These are phyloP conservation scores for Fusarium miscanthi DNA, from an alignment of 2,329 filamentous ascomycete genomes.

Conservation along the genomic window DNA sequence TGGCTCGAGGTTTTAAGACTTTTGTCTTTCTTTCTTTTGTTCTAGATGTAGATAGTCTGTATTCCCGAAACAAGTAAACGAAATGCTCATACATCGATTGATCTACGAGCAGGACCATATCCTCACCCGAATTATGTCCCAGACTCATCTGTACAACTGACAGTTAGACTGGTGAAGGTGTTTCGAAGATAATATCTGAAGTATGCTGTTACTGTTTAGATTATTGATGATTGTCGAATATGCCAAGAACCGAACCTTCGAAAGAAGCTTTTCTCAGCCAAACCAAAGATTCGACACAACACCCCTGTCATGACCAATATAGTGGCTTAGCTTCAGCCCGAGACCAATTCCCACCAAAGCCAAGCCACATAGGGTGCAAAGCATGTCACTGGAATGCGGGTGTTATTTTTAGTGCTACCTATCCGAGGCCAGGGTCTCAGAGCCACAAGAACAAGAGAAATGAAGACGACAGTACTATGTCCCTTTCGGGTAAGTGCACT, in stretches of 20 bases:
- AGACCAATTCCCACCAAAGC: not conserved
- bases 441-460: not conserved
- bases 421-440: not conserved
- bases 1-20: not conserved
- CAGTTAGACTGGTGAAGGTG: not conserved
- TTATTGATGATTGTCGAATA: not conserved
- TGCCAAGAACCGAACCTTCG: not conserved
- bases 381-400: slow-evolving; percentile 16
- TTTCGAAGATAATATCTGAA: not conserved
- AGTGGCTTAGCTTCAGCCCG: slow-evolving; percentile 7
- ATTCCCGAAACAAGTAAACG: not conserved
- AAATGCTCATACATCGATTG: not conserved
- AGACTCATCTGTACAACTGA: not conserved
- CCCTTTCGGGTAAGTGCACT: slow-evolving; percentile 30
- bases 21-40: not conserved
- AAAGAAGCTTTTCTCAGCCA: slow-evolving; percentile 11
- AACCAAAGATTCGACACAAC: not conserved
- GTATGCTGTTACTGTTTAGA: not conserved
- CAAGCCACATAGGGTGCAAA: slow-evolving; percentile 4
- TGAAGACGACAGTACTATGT: not conserved
- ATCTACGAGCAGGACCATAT: not conserved
- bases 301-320: not conserved
- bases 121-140: not conserved
- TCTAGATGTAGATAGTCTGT: not conserved
- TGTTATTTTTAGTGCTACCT: slow-evolving; percentile 21